phyloP scores from a whole-genome alignment of 495 filamentous ascomycete genomes.

The Xylaria nigripes region DNA sequence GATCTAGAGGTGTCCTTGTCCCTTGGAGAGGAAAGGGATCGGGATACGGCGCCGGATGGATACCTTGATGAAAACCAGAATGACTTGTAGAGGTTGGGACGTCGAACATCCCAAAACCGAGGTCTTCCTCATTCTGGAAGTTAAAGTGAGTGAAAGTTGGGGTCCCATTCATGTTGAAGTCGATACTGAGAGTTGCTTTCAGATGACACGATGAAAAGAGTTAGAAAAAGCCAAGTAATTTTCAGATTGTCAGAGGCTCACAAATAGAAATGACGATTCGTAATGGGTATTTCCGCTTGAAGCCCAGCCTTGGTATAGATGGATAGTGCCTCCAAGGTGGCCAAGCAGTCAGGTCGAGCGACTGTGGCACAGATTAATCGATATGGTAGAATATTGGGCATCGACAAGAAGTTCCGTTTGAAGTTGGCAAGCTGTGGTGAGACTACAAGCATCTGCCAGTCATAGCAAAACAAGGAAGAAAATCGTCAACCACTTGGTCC shows the following conservation, averaged over 20 bases:
- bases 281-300: not conserved
- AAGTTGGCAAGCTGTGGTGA: not conserved
- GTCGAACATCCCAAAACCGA: constrained; percentile 9
- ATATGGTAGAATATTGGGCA: not conserved
- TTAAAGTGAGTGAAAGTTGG: constrained; percentile 9
- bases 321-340: constrained; percentile 2
- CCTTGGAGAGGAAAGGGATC: constrained; percentile 8
- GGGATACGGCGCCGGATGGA: not conserved
- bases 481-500: not conserved
- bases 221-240: not conserved
- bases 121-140: constrained; percentile 13
- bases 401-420: constrained; percentile 1
- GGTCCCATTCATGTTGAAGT: constrained; percentile 15
- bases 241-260: not conserved
- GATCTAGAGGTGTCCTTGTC: not conserved
- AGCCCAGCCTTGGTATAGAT: not conserved
- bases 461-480: not conserved
- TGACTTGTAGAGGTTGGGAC: constrained; percentile 6
- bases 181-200: not conserved
- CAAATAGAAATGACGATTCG: not conserved
- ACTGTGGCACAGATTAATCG: not conserved
- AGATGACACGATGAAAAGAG: not conserved
- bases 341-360: not conserved
- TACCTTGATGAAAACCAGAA: constrained; percentile 3
- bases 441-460: not conserved